phyloP scores from a whole-genome alignment of 352 stramenopile species.

The Globisporangium recalcitrans region DNA sequence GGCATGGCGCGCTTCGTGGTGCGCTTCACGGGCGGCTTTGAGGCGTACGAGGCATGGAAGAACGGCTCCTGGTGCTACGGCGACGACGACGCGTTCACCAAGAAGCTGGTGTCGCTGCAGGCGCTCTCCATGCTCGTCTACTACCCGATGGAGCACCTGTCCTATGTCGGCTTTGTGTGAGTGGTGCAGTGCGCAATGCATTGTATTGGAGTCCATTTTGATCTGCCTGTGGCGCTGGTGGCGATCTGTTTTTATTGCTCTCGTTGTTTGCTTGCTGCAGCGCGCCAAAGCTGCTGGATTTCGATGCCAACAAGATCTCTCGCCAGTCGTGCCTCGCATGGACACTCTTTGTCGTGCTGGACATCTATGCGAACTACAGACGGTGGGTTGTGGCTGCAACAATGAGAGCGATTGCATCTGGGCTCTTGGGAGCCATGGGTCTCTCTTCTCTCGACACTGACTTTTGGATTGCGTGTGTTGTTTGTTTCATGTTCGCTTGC shows the following conservation, averaged over 20 bases:
- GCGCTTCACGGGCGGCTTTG: constrained; percentile 69
- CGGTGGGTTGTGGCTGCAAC: constrained; percentile 35
- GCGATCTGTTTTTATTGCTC: constrained; percentile 5
- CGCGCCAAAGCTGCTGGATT: constrained; percentile 64
- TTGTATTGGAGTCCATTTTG: neutral
- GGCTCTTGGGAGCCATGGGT: neutral
- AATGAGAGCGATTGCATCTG: neutral
- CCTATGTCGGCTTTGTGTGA: constrained; percentile 81
- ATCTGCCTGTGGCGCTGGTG: neutral
- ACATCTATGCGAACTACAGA: constrained; percentile 73
- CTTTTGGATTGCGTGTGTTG: neutral
- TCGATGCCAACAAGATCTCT: constrained; percentile 67
- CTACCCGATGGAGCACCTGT: constrained; percentile 82
- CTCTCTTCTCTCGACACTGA: neutral
- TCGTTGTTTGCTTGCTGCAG: constrained; percentile 18
- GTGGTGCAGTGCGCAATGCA: constrained; percentile 19
- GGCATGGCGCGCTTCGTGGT: constrained; percentile 76
- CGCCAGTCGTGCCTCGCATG: constrained; percentile 68
- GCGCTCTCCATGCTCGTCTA: constrained; percentile 81
- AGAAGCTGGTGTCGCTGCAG: constrained; percentile 56
- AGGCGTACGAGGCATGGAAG: constrained; percentile 67
- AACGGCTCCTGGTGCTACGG: constrained; percentile 74
- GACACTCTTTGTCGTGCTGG: constrained; percentile 68
- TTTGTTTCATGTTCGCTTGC: neutral
- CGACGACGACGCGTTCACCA: constrained; percentile 62